A percentile compares a stretch with the other conserved stretches of the same genome.
Evolutionary conservation across 305 asterid genomes (phyloP).

Genomic region (Fraxinus albicans): DNA sequence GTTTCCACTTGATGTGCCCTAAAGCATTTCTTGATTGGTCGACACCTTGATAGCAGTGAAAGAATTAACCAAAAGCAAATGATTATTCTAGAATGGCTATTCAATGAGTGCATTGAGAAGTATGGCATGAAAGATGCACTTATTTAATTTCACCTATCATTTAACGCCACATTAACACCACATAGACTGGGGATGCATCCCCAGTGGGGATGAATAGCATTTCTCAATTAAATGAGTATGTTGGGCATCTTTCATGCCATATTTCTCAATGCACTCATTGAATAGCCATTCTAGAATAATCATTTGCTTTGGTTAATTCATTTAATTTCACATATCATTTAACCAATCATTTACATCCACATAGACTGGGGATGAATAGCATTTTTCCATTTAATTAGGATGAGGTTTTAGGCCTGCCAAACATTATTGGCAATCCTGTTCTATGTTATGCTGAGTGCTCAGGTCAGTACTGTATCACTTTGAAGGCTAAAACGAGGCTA

Average conservation of each 20-base stretch:
- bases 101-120: not conserved
- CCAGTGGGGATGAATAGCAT: too few relatives aligned
- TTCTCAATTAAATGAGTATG: not conserved
- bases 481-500: not conserved
- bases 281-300: not conserved
- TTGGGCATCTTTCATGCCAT: not conserved
- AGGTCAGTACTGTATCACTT: not conserved
- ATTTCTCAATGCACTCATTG: not conserved
- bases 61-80: not conserved
- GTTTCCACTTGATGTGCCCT: not conserved
- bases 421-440: not conserved
- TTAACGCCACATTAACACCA: too few relatives aligned
- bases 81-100: not conserved
- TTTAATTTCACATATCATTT: too few relatives aligned
- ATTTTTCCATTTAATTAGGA: too few relatives aligned
- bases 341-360: too few relatives aligned
- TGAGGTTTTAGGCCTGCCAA: too few relatives aligned
- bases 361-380: too few relatives aligned
- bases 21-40: not conserved
- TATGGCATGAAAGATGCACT: not conserved
- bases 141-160: too few relatives aligned
- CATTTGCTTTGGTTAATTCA: not conserved
- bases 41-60: not conserved
- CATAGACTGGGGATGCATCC: too few relatives aligned
- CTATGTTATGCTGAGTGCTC: not conserved